Evolutionary conservation across 1,139 yeast species (phyloP).

Genomic region (Geotrichum restrictum): DNA sequence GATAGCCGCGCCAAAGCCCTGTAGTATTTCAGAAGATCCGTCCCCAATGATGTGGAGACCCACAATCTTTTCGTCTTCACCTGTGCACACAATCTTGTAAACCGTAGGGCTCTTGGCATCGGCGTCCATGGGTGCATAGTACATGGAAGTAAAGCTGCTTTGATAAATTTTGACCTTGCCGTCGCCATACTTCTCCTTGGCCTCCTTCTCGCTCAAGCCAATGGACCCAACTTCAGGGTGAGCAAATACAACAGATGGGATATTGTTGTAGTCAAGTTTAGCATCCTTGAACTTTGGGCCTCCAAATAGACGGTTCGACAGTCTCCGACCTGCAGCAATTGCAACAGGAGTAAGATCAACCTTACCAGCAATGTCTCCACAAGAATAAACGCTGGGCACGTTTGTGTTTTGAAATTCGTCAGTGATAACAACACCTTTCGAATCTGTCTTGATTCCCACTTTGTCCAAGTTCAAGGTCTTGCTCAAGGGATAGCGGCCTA

Average conservation of each 20-base stretch:
- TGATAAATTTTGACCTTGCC: constrained; percentile 76
- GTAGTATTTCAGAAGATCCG: constrained; percentile 81
- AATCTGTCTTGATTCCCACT: constrained; percentile 50
- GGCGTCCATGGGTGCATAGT: constrained; percentile 75
- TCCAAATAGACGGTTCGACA: constrained; percentile 87
- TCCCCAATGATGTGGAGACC: constrained; percentile 94
- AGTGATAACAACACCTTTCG: neutral
- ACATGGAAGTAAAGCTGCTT: constrained; percentile 85
- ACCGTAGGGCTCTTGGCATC: constrained; percentile 81
- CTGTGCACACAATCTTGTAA: constrained; percentile 75
- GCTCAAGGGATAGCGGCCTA: constrained; percentile 76
- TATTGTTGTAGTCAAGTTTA: constrained; percentile 76
- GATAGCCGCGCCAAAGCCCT: constrained; percentile 96
- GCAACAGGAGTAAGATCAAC: constrained; percentile 96
- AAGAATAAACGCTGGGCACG: constrained; percentile 66
- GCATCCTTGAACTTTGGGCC: constrained; percentile 58
- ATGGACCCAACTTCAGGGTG: constrained; percentile 97
- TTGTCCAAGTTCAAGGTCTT: constrained; percentile 67
- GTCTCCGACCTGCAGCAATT: constrained; percentile 93
- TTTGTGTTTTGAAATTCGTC: constrained; percentile 85
- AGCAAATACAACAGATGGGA: constrained; percentile 89
- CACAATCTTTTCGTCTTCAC: constrained; percentile 87
- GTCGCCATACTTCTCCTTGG: constrained; percentile 70
- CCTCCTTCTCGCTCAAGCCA: constrained; percentile 77
- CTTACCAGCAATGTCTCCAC: constrained; percentile 86